Evolutionary conservation across 768 basidiomycete species (phyloP).

Genomic region (Boletus eberwhitei): DNA sequence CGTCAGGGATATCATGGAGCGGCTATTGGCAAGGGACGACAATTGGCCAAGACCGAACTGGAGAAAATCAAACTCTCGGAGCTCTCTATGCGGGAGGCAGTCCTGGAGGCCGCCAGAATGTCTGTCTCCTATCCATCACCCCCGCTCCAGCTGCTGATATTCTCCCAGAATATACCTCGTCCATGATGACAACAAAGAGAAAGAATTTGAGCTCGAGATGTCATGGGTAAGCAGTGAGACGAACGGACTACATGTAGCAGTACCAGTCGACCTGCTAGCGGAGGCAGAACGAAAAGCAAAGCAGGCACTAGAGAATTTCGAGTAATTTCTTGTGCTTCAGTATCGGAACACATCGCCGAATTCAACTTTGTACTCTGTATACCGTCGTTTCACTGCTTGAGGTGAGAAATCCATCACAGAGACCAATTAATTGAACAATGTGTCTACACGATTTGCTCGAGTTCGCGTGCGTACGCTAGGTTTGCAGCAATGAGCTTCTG

Average conservation of each 20-base stretch:
- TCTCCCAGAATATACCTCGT: constrained; percentile 84
- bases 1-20: constrained; percentile 89
- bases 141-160: constrained; percentile 4
- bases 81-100: constrained; percentile 79
- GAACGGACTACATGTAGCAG: constrained; percentile 70
- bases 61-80: constrained; percentile 91
- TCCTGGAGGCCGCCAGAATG: constrained; percentile 94
- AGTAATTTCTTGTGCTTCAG: constrained; percentile 32
- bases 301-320: constrained; percentile 72
- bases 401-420: not conserved
- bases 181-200: constrained; percentile 97
- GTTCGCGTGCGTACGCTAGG: constrained; percentile 76
- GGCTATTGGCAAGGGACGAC: constrained; percentile 97
- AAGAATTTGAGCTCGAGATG: constrained; percentile 97
- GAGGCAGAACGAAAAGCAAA: constrained; percentile 89
- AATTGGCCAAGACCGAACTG: constrained; percentile 95
- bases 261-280: constrained; percentile 78
- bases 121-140: constrained; percentile 38
- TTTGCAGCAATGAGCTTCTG: constrained; percentile 77
- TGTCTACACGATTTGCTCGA: constrained; percentile 84
- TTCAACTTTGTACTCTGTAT: constrained; percentile 8
- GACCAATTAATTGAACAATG: not conserved
- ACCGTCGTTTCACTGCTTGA: not conserved
- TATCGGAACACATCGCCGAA: constrained; percentile 17
- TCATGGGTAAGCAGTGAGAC: constrained; percentile 93